A percentile compares a stretch with the other conserved stretches of the same genome.
These are phyloP conservation scores for Nothopassalora personata DNA, from an alignment of 2,329 filamentous ascomycete species.

Conservation along the genomic window DNA sequence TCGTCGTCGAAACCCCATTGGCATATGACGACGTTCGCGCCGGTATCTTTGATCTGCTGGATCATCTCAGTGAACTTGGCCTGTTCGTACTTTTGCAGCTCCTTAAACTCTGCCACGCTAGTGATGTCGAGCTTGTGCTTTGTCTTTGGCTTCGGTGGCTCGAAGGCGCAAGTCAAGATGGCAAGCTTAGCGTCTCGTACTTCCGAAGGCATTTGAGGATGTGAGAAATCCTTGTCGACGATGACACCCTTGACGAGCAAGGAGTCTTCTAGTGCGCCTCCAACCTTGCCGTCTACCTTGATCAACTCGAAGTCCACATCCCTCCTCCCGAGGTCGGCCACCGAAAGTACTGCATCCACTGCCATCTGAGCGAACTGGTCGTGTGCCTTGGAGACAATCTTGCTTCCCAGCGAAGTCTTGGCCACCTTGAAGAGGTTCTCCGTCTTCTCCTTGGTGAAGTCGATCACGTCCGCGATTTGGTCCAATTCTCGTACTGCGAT, in stretches of 20 bases:
- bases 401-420: constrained; percentile 91
- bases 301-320: constrained; percentile 99
- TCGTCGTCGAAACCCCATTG: constrained; percentile 99
- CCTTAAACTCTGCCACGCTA: constrained; percentile 96
- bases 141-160: constrained; percentile 98
- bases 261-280: constrained; percentile 86
- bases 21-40: constrained; percentile 95
- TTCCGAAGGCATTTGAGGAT: constrained; percentile 97
- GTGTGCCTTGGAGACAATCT: constrained; percentile 98
- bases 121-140: constrained; percentile 99
- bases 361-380: constrained; percentile 97
- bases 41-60: constrained; percentile 92
- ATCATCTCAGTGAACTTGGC: constrained; percentile 99
- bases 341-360: constrained; percentile 91
- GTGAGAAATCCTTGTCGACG: constrained; percentile 98
- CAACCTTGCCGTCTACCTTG: constrained; percentile 98
- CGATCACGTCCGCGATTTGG: constrained; percentile 83
- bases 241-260: constrained; percentile 96
- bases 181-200: constrained; percentile 94
- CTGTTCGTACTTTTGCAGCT: constrained; percentile 89
- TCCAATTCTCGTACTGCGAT: constrained; percentile 91
- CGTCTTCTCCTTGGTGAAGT: constrained; percentile 75
- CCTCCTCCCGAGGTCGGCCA: constrained; percentile 90
- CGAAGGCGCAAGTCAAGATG: constrained; percentile 95
- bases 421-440: constrained; percentile 89